Percentiles rank a stretch among this genome's conserved stretches.
Conservation (phyloP, 208 protist genomes). For the Trypanosoma platydactyli region DNA sequence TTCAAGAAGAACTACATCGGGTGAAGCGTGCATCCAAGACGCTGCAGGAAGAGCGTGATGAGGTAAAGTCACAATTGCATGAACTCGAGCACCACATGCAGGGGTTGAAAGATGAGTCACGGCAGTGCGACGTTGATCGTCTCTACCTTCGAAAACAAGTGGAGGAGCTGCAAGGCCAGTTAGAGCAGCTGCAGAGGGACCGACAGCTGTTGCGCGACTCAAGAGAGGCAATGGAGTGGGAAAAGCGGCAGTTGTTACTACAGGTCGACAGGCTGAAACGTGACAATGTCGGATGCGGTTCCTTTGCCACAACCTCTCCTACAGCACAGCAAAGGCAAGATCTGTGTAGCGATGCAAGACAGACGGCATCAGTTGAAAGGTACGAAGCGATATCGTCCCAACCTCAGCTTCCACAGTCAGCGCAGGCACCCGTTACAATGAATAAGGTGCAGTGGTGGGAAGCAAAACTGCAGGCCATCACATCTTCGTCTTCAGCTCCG, state of each 20-base stretch:
- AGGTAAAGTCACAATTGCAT: neutral
- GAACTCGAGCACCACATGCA: neutral
- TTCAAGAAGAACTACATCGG: constrained; percentile 9
- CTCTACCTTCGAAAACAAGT: constrained; percentile 12
- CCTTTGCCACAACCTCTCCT: neutral
- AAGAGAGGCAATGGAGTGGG: constrained; percentile 8
- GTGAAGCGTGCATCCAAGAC: neutral
- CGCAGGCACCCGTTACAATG: neutral
- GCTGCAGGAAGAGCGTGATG: constrained; percentile 9
- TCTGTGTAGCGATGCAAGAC: neutral
- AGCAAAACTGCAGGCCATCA: constrained; percentile 17
- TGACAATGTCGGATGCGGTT: neutral
- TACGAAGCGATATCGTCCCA: neutral
- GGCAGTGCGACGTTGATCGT: constrained; percentile 12
- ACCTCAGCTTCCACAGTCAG: neutral
- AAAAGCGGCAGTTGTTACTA: constrained; percentile 5
- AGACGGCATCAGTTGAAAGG: neutral
- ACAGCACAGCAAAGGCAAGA: neutral
- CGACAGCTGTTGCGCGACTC: constrained; percentile 7
- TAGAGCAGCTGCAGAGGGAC: constrained; percentile 8
- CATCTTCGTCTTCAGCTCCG: neutral
- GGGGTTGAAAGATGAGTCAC: neutral
- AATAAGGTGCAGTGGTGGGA: constrained; percentile 27
- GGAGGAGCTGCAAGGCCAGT: constrained; percentile 17
- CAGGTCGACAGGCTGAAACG: constrained; percentile 11